Percentiles rank a stretch among this genome's conserved stretches.
phyloP scores from a whole-genome alignment of 495 filamentous ascomycete species.

The Penicillium bovifimosum region DNA sequence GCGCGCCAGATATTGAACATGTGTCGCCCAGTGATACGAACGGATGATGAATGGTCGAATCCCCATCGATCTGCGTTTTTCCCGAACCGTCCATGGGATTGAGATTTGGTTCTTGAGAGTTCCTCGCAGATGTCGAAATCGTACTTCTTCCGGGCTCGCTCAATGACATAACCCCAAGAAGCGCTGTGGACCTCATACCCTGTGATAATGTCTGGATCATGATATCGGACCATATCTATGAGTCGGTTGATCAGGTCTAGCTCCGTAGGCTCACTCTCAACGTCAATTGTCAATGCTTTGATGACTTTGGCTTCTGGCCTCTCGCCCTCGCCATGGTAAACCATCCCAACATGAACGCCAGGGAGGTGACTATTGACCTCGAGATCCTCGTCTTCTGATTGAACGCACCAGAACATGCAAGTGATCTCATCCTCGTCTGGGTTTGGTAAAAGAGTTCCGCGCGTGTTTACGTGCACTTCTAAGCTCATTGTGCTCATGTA shows the following conservation, averaged over 20 bases:
- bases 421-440: conserved; percentile 87
- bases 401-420: conserved; percentile 85
- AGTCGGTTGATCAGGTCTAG: conserved; percentile 76
- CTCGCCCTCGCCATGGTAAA: conserved; percentile 36
- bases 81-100: conserved; percentile 74
- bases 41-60: conserved; percentile 81
- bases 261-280: conserved; percentile 72
- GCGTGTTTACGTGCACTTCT: conserved; percentile 90
- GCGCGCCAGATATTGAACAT: conserved; percentile 98
- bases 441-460: conserved; percentile 73
- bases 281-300: conserved; percentile 47
- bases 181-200: conserved; percentile 91
- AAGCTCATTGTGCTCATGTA: conserved; percentile 97
- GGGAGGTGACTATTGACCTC: conserved; percentile 49
- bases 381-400: conserved; percentile 60
- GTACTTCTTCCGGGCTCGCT: conserved; percentile 78
- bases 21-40: conserved; percentile 84
- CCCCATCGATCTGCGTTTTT: conserved; percentile 88
- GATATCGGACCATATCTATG: conserved; percentile 75
- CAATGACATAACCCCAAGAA: conserved; percentile 94
- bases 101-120: conserved; percentile 77
- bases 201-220: conserved; percentile 90
- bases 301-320: conserved; percentile 48
- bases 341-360: conserved; percentile 54
- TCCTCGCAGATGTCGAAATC: conserved; percentile 88